phyloP scores from a whole-genome alignment of 805 yeast genomes.

The Metschnikowia amazonensis region DNA sequence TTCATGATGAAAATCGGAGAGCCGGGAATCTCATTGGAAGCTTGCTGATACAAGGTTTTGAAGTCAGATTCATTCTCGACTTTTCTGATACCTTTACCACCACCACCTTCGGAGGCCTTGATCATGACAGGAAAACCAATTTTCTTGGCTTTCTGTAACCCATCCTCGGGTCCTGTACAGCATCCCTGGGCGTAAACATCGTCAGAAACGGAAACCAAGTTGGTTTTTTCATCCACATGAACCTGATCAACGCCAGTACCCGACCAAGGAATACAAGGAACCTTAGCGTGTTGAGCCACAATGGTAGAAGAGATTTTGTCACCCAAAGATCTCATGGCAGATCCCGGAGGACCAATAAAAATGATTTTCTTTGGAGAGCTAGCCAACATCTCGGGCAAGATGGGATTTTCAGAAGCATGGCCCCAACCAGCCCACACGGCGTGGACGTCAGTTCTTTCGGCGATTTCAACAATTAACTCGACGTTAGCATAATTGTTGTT shows the following conservation, averaged over 20 bases:
- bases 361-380: conserved; percentile 86
- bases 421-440: conserved; percentile 99
- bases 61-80: conserved; percentile 84
- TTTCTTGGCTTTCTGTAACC: conserved; percentile 73
- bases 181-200: conserved; percentile 85
- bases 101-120: conserved; percentile 99
- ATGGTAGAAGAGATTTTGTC: conserved; percentile 97
- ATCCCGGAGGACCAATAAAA: conserved; percentile 98
- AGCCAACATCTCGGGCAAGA: conserved; percentile 88
- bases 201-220: conserved; percentile 85
- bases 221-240: conserved; percentile 57
- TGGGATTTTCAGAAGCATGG: conserved; percentile 98
- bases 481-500: conserved; percentile 98
- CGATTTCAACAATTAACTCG: conserved; percentile 92
- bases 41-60: conserved; percentile 76
- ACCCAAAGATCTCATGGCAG: conserved; percentile 99
- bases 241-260: conserved; percentile 96
- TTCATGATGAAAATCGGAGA: conserved; percentile 98
- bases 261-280: conserved; percentile 99
- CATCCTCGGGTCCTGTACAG: conserved; percentile 81
- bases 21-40: conserved; percentile 96
- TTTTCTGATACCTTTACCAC: conserved; percentile 99
- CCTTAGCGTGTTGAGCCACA: conserved; percentile 97
- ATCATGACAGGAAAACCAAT: conserved; percentile 99
- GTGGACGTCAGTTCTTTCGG: conserved; percentile 93